phyloP scores from a whole-genome alignment of 495 filamentous ascomycete species.

The Cudoniella acicularis region DNA sequence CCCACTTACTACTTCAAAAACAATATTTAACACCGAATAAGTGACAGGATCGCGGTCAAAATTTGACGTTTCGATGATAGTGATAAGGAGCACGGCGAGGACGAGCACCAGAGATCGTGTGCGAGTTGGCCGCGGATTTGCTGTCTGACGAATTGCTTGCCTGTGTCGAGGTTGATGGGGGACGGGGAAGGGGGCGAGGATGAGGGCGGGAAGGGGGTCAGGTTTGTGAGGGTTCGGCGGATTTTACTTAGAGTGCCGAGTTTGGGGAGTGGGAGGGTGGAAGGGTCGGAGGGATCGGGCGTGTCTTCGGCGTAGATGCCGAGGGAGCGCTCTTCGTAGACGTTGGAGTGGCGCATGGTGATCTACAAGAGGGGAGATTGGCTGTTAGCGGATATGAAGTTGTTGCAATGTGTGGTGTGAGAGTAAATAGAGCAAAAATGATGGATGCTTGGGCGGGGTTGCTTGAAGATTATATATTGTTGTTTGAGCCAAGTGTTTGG shows the following conservation, averaged over 20 bases:
- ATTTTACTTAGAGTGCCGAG: slow-evolving; percentile 30
- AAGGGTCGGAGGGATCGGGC: not conserved
- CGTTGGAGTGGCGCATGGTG: slow-evolving; percentile 61
- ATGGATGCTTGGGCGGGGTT: too few species aligned
- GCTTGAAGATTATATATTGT: too few species aligned
- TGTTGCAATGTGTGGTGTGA: too few species aligned
- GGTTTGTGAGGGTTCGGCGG: not conserved
- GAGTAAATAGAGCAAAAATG: too few species aligned
- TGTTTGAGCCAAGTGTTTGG: too few species aligned
- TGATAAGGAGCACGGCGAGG: slow-evolving; percentile 67
- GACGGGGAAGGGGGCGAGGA: slow-evolving; percentile 15
- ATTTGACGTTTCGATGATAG: slow-evolving; percentile 65
- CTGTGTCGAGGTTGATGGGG: slow-evolving; percentile 16
- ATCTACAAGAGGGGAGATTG: too few species aligned
- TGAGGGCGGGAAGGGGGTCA: not conserved
- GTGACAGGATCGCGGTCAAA: slow-evolving; percentile 62
- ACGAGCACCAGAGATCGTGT: slow-evolving; percentile 86
- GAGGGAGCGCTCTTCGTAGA: slow-evolving; percentile 63
- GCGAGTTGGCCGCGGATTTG: slow-evolving; percentile 78
- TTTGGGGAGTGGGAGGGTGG: not conserved
- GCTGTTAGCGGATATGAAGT: too few species aligned
- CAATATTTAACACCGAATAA: slow-evolving; percentile 78
- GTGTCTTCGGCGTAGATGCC: slow-evolving; percentile 61
- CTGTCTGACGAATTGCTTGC: slow-evolving; percentile 44
- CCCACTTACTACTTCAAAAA: slow-evolving; percentile 79